Evolutionary conservation across 2,329 filamentous ascomycete genomes (phyloP), one percentile per base, ranked within the genome.

Genomic region (Falciphora oryzae): DNA sequence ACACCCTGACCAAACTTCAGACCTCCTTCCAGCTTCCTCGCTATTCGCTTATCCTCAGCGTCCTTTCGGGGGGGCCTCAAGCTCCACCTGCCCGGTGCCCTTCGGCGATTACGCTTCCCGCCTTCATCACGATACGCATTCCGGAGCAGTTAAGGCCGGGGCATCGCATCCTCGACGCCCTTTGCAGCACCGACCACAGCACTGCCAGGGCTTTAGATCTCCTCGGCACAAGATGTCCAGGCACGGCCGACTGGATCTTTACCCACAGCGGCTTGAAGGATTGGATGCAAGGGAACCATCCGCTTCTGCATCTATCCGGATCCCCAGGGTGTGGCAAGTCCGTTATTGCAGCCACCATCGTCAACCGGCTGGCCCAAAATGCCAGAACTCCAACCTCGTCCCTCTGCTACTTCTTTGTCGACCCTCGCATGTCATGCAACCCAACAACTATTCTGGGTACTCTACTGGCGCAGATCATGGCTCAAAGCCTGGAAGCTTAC

Each of bases 241-340:
- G 38, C 60, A 62, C 60, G 18, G 8, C 25, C n/a, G 38, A 38
- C n/a, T 62, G 60, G 60, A 5, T 62, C 60, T 27, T 62, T 14
- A 25, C n/a, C 31, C 32, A 62, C 16, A 11, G 22, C 22, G 44
- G 25, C 32, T 6, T 62, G 6, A 44, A 31, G 35, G 32, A 25
- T 16, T 62, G 60, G 60, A 27, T 44, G 38, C 31, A 62, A 5
- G 35, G 60, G 14, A 27, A 1, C 4, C 22, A 25, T 18, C 38
- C 35, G 10, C 31, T 31, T n/a, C 60, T 62, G 7, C 38, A 25
- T 11, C 32, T 62, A 8, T 69, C 71, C 0, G 73, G 73, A 4
- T 65, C 71, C 10, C 69, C 69, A 7, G 73, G 70, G 2, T 65
- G 69, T 59, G 73, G 73, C 5, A 75, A 75, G 61, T 69, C 73